Base-by-base conservation (phyloP, 345 rosid genomes). In the Aquilaria malaccensis region DNA sequence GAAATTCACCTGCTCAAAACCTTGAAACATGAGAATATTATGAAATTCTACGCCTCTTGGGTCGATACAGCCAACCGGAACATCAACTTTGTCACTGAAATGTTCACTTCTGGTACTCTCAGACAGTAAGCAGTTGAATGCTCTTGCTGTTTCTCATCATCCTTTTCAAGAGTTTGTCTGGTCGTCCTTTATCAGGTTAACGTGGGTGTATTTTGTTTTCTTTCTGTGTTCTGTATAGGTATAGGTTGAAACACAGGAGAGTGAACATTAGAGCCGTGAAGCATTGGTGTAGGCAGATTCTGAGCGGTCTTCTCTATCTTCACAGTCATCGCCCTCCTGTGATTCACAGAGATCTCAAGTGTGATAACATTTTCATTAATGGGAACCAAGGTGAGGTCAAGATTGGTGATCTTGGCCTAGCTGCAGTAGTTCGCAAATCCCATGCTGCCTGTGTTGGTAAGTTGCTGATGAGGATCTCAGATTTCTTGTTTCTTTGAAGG, bases 361-460 rank as follows among this genome's bases (percentile, higher is more conserved):
- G 99, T 69, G 99, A 95, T 56, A 95, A 95, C 82, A 95, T 95
- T 68, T 95, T 95, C 55, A 69, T 95, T 56, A 95, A 95, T 77
- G 99, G 99, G 13, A 86, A 95, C 73, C 97, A 95, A 82, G 99
- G 99, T 43, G 89, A 88, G 74, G 97, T 95, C 64, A 95, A 95
- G 78, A 95, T 95, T 7, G 99, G 99, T 10, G 99, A 95, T 76
- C 93, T 95, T 33, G 99, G 99, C 33, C 89, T 95, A 2, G 99
- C 99, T 33, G 99, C 93, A 0, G 83, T 95, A 72, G 91, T 91
- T 66, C 83, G 88, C 30, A 91, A 85, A 79, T 85, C 97, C 6
- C 91, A 88, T 65, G 97, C 97, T 9, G 95, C 83, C 72, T 95
- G 99, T 59, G 99, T 95, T 58, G 99, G 99, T 95, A 79, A 67